Evolutionary conservation across 129 eudicot genomes (phyloP).

Genomic region (Solidago caesia): DNA sequence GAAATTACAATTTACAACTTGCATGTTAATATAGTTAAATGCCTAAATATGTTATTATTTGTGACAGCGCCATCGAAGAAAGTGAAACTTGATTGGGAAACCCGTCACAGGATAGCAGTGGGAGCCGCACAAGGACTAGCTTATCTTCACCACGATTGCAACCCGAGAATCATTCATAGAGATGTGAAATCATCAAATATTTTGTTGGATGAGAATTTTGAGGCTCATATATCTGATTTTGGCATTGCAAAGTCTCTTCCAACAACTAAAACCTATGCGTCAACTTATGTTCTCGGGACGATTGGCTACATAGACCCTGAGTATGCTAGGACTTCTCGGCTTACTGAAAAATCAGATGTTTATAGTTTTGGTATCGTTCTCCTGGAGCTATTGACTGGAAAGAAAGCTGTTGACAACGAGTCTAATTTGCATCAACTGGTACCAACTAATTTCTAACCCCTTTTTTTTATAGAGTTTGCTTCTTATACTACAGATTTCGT

Average conservation of each 20-base stretch:
- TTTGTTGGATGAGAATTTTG: constrained; percentile 75
- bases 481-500: background rate
- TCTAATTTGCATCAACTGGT: constrained; percentile 89
- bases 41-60: background rate
- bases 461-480: no score
- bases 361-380: constrained; percentile 90
- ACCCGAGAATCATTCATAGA: constrained; percentile 76
- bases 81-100: constrained; percentile 89
- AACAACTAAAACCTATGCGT: constrained; percentile 68
- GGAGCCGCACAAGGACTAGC: constrained; percentile 96
- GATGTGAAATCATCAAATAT: constrained; percentile 90
- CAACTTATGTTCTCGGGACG: constrained; percentile 79
- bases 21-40: background rate
- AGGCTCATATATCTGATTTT: constrained; percentile 82
- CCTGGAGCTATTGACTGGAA: constrained; percentile 80
- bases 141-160: constrained; percentile 91
- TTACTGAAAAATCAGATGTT: constrained; percentile 87
- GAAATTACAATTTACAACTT: background rate
- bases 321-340: constrained; percentile 80
- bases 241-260: constrained; percentile 82
- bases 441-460: background rate
- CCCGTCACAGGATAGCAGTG: constrained; percentile 73
- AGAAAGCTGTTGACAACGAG: constrained; percentile 80
- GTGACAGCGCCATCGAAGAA: constrained; percentile 66
- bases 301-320: constrained; percentile 94